These are phyloP conservation scores for Penicillium lagena DNA, from an alignment of 495 filamentous ascomycete genomes.

Conservation along the genomic window DNA sequence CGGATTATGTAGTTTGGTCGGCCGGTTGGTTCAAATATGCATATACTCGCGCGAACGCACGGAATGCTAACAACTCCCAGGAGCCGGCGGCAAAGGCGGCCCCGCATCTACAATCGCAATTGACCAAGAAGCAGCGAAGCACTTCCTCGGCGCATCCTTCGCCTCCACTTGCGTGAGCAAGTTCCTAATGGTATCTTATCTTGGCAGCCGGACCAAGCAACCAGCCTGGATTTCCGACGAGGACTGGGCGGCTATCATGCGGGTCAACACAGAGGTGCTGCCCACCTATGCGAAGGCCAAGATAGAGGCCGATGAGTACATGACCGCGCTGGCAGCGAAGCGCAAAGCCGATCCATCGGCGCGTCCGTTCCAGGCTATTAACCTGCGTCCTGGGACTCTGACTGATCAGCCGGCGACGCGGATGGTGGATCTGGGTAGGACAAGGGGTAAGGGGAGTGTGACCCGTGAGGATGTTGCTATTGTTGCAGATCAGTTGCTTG, in stretches of 20 bases:
- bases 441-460: conserved; percentile 46
- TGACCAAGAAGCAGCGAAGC: conserved; percentile 61
- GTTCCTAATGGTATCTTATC: conserved; percentile 69
- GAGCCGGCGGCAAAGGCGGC: conserved; percentile 72
- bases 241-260: conserved; percentile 43
- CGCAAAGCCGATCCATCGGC: conserved; percentile 32
- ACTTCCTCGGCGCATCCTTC: conserved; percentile 63
- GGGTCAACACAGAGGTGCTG: conserved; percentile 48
- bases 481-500: conserved; percentile 59
- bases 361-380: conserved; percentile 54
- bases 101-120: conserved; percentile 53
- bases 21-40: conserved; percentile 45
- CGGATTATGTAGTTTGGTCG: conserved; percentile 73
- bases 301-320: conserved; percentile 64
- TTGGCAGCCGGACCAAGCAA: conserved; percentile 49
- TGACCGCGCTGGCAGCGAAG: conserved; percentile 50
- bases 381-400: conserved; percentile 61
- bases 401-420: conserved; percentile 52
- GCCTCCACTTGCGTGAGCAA: conserved; percentile 53
- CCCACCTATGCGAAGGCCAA: conserved; percentile 69
- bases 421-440: conserved; percentile 60
- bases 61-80: conserved; percentile 20
- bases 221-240: conserved; percentile 65
- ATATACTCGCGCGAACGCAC: not conserved
- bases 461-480: conserved; percentile 65